phyloP scores from a whole-genome alignment of 345 rosid species.

The Acer saccharum region DNA sequence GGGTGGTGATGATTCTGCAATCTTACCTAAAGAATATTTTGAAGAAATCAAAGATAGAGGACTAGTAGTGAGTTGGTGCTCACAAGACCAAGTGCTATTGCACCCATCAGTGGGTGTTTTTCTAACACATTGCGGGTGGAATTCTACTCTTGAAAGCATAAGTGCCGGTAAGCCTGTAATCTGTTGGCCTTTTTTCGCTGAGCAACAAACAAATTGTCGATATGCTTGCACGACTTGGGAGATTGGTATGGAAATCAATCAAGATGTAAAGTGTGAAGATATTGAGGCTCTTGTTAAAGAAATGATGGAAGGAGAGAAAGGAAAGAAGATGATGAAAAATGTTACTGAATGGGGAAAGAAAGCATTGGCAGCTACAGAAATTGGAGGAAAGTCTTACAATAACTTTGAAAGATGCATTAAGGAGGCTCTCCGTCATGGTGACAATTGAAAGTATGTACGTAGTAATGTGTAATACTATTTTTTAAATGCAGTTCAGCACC shows the following conservation, averaged over 20 bases:
- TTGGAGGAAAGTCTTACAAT: constrained; percentile 22
- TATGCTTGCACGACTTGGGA: constrained; percentile 31
- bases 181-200: constrained; percentile 37
- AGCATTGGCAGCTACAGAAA: constrained; percentile 7
- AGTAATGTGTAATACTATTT: no score
- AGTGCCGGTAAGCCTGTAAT: constrained; percentile 22
- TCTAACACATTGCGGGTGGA: constrained; percentile 35
- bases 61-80: constrained; percentile 25
- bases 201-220: constrained; percentile 34
- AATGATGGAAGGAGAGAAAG: constrained; percentile 19
- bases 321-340: constrained; percentile 12
- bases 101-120: constrained; percentile 29
- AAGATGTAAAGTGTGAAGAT: constrained; percentile 25
- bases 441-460: no score
- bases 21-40: constrained; percentile 17
- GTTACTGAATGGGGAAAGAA: constrained; percentile 21
- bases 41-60: constrained; percentile 29
- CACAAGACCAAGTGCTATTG: constrained; percentile 25
- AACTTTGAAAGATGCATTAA: constrained; percentile 23
- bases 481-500: no score
- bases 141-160: constrained; percentile 24
- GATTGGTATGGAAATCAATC: constrained; percentile 26
- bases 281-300: constrained; percentile 17
- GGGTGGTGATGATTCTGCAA: not conserved
- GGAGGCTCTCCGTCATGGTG: not conserved